These are phyloP conservation scores for Xylaria scruposa DNA, from an alignment of 495 filamentous ascomycete genomes.

Conservation along the genomic window DNA sequence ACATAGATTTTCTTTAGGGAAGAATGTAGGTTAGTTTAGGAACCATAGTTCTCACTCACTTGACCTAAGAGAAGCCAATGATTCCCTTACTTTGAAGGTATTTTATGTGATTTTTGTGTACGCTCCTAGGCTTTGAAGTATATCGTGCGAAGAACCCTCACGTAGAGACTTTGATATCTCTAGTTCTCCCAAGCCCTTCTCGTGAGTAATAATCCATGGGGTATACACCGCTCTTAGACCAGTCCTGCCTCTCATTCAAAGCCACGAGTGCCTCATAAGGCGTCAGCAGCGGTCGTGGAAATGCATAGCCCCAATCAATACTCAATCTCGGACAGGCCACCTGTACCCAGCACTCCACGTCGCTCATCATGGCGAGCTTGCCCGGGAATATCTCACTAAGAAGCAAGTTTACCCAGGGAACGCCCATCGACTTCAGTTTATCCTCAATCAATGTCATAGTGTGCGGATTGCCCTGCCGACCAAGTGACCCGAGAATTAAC, in stretches of 20 bases:
- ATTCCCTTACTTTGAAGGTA: neutral
- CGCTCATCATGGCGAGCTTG: conserved; percentile 87
- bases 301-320: conserved; percentile 99
- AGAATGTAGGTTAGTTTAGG: neutral
- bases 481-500: conserved; percentile 89
- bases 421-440: conserved; percentile 67
- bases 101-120: neutral
- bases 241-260: conserved; percentile 75
- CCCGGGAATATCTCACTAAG: conserved; percentile 95
- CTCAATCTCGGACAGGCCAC: conserved; percentile 93
- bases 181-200: conserved; percentile 86
- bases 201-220: conserved; percentile 98
- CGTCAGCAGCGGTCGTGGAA: conserved; percentile 83
- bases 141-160: conserved; percentile 13
- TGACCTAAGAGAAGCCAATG: neutral
- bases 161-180: conserved; percentile 35
- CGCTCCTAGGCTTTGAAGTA: neutral
- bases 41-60: too few species aligned
- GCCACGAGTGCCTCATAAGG: conserved; percentile 95
- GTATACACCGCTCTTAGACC: conserved; percentile 77
- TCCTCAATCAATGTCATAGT: conserved; percentile 87
- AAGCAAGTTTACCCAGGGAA: conserved; percentile 81
- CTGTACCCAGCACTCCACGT: conserved; percentile 97
- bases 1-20: neutral
- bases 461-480: conserved; percentile 93